These are phyloP conservation scores for Botrytis sinoallii DNA, from an alignment of 2,329 filamentous ascomycete species.

Conservation along the genomic window DNA sequence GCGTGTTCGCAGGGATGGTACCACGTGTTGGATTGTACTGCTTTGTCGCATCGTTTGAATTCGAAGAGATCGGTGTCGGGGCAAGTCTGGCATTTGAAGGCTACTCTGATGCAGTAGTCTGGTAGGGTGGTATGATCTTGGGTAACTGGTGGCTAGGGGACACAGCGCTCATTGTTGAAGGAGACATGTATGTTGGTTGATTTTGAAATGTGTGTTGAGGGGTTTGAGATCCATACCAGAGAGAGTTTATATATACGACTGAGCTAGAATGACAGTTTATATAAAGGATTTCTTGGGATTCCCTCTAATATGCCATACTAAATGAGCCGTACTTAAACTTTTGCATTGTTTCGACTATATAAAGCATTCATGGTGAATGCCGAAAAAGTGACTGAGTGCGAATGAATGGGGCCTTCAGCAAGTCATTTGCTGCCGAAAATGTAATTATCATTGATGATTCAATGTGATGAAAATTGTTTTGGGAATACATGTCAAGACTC, in stretches of 20 bases:
- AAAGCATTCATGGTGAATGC: background rate
- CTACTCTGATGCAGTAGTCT: background rate
- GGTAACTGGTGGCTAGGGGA: background rate
- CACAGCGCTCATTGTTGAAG: background rate
- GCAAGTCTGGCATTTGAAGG: background rate
- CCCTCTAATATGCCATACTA: background rate
- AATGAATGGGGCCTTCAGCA: accelerated
- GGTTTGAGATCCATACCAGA: background rate
- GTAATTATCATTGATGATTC: background rate
- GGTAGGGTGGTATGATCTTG: background rate
- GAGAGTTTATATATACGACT: too few relatives aligned
- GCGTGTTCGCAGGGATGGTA: background rate
- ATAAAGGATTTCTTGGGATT: background rate
- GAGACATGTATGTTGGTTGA: background rate
- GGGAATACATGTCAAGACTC: background rate
- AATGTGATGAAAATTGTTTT: background rate
- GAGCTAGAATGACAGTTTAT: background rate
- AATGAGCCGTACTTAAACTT: background rate
- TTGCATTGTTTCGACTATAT: too few relatives aligned
- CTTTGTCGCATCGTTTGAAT: background rate
- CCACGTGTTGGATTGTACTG: background rate
- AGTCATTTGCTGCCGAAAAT: background rate
- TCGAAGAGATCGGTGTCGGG: background rate
- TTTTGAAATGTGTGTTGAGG: background rate
- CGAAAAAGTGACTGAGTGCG: background rate